Conservation (phyloP, 1,139 yeast species). For the Lodderomyces metapsilosis region DNA sequence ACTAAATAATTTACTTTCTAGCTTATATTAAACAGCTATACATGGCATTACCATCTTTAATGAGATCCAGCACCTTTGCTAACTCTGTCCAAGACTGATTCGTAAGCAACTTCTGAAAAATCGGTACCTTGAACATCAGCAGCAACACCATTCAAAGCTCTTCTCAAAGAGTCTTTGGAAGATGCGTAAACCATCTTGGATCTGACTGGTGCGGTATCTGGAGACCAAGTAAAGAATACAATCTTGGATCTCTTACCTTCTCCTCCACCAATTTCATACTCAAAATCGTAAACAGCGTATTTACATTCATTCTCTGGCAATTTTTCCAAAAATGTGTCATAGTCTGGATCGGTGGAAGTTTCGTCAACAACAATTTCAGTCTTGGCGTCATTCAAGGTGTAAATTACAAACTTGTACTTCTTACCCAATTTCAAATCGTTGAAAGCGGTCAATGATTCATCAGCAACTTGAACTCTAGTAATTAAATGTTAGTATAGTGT, state of each 20-base stretch:
- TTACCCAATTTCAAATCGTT: constrained; percentile 95
- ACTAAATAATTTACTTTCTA: no score
- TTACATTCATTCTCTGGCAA: constrained; percentile 96
- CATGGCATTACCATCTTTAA: constrained; percentile 4
- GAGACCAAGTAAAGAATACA: constrained; percentile 94
- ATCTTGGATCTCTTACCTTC: constrained; percentile 97
- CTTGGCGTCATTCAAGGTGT: constrained; percentile 75
- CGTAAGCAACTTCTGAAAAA: constrained; percentile 93
- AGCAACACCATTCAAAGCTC: constrained; percentile 92
- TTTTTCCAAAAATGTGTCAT: constrained; percentile 80
- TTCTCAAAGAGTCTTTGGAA: constrained; percentile 95
- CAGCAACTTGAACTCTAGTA: constrained; percentile 86
- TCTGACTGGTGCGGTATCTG: constrained; percentile 94
- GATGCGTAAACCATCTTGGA: constrained; percentile 98
- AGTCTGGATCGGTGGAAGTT: constrained; percentile 70
- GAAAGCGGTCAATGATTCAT: constrained; percentile 90
- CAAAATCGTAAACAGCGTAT: constrained; percentile 95
- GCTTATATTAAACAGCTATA: no score
- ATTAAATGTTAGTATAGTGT: constrained; percentile 20
- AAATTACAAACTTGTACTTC: constrained; percentile 80
- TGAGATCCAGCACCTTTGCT: constrained; percentile 38
- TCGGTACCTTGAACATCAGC: constrained; percentile 98
- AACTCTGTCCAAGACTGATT: constrained; percentile 86
- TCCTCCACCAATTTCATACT: constrained; percentile 82
- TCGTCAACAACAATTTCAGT: constrained; percentile 89